Percentiles rank a stretch among this genome's conserved stretches.
phyloP scores from a whole-genome alignment of 1,284 basidiomycete genomes.

The Anthracocystis panici-leucophaei region DNA sequence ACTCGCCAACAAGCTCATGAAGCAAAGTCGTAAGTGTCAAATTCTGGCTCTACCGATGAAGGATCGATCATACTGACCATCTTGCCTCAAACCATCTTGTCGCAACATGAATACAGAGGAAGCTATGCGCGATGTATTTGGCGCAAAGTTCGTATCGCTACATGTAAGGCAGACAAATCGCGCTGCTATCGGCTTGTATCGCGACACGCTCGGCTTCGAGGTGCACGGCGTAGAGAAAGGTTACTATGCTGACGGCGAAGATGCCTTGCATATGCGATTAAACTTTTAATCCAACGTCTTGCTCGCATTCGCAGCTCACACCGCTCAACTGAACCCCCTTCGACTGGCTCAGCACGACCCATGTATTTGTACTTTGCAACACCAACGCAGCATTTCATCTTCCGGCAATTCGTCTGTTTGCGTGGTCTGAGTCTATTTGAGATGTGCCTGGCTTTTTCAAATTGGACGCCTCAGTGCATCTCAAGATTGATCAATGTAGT shows the following conservation, averaged over 20 bases:
- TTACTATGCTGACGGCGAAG: slow-evolving; percentile 69
- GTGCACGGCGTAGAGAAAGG: slow-evolving; percentile 65
- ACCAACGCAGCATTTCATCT: neutral
- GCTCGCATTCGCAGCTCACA: too few species aligned
- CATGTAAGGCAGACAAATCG: slow-evolving; percentile 68
- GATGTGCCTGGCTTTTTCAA: neutral
- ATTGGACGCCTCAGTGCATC: neutral
- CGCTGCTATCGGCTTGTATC: slow-evolving; percentile 67
- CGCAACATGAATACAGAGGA: slow-evolving; percentile 46
- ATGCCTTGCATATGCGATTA: slow-evolving; percentile 67
- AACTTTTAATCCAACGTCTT: slow-evolving; percentile 26
- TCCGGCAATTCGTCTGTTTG: neutral
- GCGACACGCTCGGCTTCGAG: slow-evolving; percentile 66
- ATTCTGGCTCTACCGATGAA: too few species aligned
- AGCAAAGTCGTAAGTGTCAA: slow-evolving; percentile 63
- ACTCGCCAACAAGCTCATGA: slow-evolving; percentile 68
- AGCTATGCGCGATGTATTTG: slow-evolving; percentile 68
- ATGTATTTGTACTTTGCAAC: slow-evolving; percentile 26
- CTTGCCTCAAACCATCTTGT: neutral
- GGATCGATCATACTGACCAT: neutral
- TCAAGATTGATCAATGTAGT: neutral
- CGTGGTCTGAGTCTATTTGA: neutral
- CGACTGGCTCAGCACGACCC: neutral
- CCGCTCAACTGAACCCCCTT: neutral
- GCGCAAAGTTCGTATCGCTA: slow-evolving; percentile 65